A percentile compares a stretch with the other conserved stretches of the same genome.
phyloP scores from a whole-genome alignment of 108 stramenopile genomes.

The Cyclotella baltica region DNA sequence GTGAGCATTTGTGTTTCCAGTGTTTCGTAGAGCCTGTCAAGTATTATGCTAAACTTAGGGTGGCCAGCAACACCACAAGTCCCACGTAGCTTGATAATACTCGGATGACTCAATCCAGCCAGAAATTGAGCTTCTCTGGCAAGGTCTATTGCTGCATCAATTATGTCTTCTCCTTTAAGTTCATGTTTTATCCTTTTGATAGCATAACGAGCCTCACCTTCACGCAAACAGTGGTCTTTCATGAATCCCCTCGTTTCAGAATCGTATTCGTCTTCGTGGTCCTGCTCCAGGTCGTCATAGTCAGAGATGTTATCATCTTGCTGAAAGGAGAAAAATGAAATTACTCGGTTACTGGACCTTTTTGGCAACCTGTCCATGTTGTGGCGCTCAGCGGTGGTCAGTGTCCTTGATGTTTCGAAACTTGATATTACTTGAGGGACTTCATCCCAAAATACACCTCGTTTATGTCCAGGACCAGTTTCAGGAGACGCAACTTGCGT shows the following conservation, averaged over 20 bases:
- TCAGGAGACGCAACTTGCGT: too few relatives aligned
- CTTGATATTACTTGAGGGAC: background rate
- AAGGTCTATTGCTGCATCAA: conserved; percentile 71
- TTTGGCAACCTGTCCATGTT: background rate
- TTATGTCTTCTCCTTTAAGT: conserved; percentile 53
- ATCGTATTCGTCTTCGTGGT: conserved; percentile 59
- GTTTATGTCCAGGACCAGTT: too few relatives aligned
- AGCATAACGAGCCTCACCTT: conserved; percentile 76
- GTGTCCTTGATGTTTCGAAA: background rate
- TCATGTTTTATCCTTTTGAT: conserved; percentile 62
- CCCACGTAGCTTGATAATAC: conserved; percentile 55
- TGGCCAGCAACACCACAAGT: conserved; percentile 39
- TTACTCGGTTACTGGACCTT: background rate
- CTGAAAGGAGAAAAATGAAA: conserved; percentile 32
- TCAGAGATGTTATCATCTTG: conserved; percentile 46
- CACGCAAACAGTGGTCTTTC: conserved; percentile 62
- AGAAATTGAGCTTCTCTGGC: conserved; percentile 79
- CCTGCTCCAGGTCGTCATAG: conserved; percentile 41
- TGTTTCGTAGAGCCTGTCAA: conserved; percentile 82
- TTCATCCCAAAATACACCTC: too few relatives aligned
- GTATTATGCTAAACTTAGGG: conserved; percentile 60
- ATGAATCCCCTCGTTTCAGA: conserved; percentile 58
- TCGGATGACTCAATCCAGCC: conserved; percentile 49
- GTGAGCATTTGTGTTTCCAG: conserved; percentile 63
- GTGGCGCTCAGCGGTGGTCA: background rate